Base-by-base conservation (phyloP, 2,329 filamentous ascomycete species). In the Ophiostoma sp. region DNA sequence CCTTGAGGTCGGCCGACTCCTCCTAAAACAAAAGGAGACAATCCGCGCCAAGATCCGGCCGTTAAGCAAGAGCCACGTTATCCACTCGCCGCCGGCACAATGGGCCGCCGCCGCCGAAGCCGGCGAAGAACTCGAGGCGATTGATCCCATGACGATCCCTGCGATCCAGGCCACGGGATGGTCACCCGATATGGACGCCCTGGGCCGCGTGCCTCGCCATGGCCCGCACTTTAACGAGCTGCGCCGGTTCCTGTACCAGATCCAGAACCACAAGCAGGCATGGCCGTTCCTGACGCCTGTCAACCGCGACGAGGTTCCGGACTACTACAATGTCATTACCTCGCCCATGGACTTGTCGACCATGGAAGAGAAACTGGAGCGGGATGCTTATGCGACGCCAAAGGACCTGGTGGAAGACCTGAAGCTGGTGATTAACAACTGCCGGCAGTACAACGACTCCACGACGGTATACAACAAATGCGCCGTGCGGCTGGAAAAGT, bases 311-410 rank as follows among this genome's bases (percentile, higher is more conserved):
- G 96, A 98, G 77, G 96, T 99, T 0, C 91, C 94, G 19, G 96
- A 99, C 81, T 99, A 99, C 84, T 98, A 98, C 84, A 93, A 97
- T 73, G 95, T 98, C 75, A 99, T 99, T 85, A 95, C 95, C 80
- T 92, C 97, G 81, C 96, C 96, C 45, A 99, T 99, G 96, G 96
- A 98, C 80, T 86, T 98, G 68, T 91, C 89, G 63, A 98, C 95
- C n/a, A 98, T 99, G 95, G 96, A 98, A 82, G 90, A 90, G 78
- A 97, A 97, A 82, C 91, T 98, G 75, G 95, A 98, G 79, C 93
- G 94, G 48, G 96, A 98, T 82, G 89, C 95, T 78, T 99, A 99
- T 80, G 89, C 90, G 17, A 94, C 90, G 0, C 95, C 96, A 0
- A 94, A 98, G 80, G 96, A 98, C 78, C 97, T 99, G 78, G 91